phyloP scores from a whole-genome alignment of 164 flowering plant genomes.

The Aristolochia contorta region DNA sequence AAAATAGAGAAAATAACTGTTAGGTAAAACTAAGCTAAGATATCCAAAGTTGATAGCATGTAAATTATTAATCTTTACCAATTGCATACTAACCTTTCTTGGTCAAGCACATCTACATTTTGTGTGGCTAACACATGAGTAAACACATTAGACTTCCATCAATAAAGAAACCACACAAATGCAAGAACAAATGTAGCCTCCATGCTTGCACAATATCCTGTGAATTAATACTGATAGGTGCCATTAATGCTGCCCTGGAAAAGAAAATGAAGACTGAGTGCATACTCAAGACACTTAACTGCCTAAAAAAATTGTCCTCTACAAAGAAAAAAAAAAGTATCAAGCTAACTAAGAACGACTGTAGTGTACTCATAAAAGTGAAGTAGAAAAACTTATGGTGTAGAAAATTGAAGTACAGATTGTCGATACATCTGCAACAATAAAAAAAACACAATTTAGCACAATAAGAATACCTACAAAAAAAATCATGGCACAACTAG shows the following conservation, averaged over 20 bases:
- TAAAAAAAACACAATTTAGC: no score
- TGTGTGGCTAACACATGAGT: constrained; percentile 37
- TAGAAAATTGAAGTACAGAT: no score
- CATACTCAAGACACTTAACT: not conserved
- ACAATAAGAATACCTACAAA: no score
- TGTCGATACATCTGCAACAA: no score
- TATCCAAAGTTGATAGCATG: no score
- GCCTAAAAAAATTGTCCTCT: not conserved
- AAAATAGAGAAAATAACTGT: no score
- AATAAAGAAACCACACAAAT: constrained; percentile 75
- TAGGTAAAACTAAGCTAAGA: no score
- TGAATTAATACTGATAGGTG: constrained; percentile 65
- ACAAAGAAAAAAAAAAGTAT: not conserved
- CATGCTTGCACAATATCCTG: constrained; percentile 56
- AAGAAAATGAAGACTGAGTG: constrained; percentile 2
- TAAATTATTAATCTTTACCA: no score
- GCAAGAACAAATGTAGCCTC: constrained; percentile 79
- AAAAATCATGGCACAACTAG: no score
- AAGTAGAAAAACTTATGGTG: no score
- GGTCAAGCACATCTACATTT: constrained; percentile 33
- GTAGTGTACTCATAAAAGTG: not conserved
- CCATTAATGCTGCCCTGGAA: constrained; percentile 65
- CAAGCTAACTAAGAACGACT: not conserved
- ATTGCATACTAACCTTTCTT: constrained; percentile 57
- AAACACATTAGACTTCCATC: constrained; percentile 83